Evolutionary conservation across 768 basidiomycete genomes (phyloP), one percentile per base, ranked within the genome.

Genomic region (Solioccasus polychromus): DNA sequence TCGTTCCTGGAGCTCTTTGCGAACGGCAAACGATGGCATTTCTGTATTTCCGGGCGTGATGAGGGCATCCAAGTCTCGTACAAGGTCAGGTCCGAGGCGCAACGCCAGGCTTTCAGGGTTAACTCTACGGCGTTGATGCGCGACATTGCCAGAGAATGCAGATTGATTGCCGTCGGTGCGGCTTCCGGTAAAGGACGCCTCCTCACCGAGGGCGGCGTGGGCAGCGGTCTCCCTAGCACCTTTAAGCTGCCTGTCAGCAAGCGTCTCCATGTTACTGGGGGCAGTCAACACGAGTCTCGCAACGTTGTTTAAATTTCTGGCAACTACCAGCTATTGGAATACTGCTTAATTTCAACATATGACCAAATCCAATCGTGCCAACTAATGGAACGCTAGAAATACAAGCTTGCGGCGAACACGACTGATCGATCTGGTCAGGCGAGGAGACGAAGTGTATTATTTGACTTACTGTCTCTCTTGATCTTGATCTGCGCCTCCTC

Each of bases 401-500:
- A 91, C 74, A 91, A 61, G 66, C 88, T 90, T 14, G 88, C 88
- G 9, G 89, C 88, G 62, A 91, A 91, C 35, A 91, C 85, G 64
- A 91, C 88, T 91, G 53, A 10, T 26, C 39, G 19, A 45, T 17
- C 31, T 23, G 43, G 50, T 55, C 41, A 53, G 47, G 22, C 12
- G 25, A 22, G n/a, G 23, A 22, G 19, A 19, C 25, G 38, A 14
- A 30, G 24, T 14, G 52, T 30, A 39, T 11, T 32, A 54, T 3
- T 15, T 14, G 25, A 81, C 92, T 76, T 66, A 93, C 92, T 95
- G 64, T 98, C 96, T 65, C 96, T 73, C 66, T 95, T 95, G 55
- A 99, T 97, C 66, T 86, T 87, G 31, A 82, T 78, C 60, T 97
- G 94, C 0, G 89, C 84, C 56, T 92, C 90, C 59, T 97, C 95